Evolutionary conservation across 495 filamentous ascomycete genomes (phyloP).

Genomic region (Cercophora newfieldiana): DNA sequence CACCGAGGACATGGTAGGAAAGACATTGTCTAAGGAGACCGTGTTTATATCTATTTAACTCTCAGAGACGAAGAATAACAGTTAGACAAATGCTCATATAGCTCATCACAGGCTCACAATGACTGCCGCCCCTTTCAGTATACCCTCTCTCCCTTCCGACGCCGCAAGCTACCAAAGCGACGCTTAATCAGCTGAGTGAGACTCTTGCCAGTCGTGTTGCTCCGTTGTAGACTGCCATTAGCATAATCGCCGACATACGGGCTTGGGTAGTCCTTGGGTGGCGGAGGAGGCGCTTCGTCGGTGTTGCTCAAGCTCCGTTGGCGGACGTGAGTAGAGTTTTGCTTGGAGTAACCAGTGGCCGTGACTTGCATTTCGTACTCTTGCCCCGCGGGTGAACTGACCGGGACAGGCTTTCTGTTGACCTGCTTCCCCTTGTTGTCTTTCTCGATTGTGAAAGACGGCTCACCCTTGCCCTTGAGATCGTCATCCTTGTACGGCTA

Average conservation of each 20-base stretch:
- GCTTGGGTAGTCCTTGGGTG: neutral
- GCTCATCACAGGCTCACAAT: too few relatives aligned
- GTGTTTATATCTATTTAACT: too few relatives aligned
- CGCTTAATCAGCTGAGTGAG: conserved; percentile 47
- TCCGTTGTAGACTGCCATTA: conserved; percentile 24
- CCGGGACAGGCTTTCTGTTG: conserved; percentile 17
- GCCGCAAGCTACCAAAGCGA: conserved; percentile 47
- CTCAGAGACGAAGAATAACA: too few relatives aligned
- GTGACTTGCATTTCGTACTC: conserved; percentile 46
- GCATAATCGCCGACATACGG: neutral
- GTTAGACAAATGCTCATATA: too few relatives aligned
- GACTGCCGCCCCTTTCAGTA: neutral
- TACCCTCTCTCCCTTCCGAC: conserved; percentile 24
- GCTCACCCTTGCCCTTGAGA: conserved; percentile 79
- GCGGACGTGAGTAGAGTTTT: conserved; percentile 14
- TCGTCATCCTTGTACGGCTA: conserved; percentile 71
- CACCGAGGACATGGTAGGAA: too few relatives aligned
- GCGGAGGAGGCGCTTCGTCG: conserved; percentile 1
- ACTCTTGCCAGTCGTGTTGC: conserved; percentile 40
- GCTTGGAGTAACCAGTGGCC: conserved; percentile 4
- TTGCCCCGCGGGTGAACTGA: conserved; percentile 3
- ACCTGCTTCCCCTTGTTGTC: conserved; percentile 52
- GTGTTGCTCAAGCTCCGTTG: conserved; percentile 39
- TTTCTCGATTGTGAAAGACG: conserved; percentile 66
- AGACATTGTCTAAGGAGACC: too few relatives aligned